A percentile compares a stretch with the other conserved stretches of the same genome.
Evolutionary conservation across 345 rosid genomes (phyloP).

Genomic region (Eucalyptus pauciflora): DNA sequence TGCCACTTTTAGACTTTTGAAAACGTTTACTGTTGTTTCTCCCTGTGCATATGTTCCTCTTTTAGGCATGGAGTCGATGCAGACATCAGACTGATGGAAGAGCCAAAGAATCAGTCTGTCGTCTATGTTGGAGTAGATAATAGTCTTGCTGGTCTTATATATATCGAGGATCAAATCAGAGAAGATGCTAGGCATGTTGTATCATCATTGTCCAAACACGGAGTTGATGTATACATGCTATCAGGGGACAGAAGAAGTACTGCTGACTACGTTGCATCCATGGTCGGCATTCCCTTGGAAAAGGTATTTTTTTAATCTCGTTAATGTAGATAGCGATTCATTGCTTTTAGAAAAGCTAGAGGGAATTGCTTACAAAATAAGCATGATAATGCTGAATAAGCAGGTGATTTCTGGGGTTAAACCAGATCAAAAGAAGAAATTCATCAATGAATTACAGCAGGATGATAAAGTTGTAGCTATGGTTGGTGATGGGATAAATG

Average conservation of each 20-base stretch:
- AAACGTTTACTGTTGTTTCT: neutral
- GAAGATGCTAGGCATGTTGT: constrained; percentile 85
- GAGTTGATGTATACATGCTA: constrained; percentile 77
- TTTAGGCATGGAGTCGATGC: constrained; percentile 67
- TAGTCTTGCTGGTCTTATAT: constrained; percentile 67
- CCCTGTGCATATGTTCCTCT: neutral
- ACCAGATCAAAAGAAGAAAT: constrained; percentile 72
- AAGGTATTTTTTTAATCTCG: constrained; percentile 24
- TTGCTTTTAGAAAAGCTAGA: neutral
- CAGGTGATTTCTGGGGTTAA: constrained; percentile 82
- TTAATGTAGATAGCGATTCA: neutral
- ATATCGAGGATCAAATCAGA: constrained; percentile 80
- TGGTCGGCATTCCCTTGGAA: constrained; percentile 77
- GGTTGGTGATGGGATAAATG: constrained; percentile 98
- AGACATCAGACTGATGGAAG: constrained; percentile 31
- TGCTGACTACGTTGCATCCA: constrained; percentile 84
- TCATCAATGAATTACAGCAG: constrained; percentile 62
- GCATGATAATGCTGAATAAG: neutral
- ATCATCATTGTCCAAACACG: constrained; percentile 45
- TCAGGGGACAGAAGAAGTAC: constrained; percentile 85
- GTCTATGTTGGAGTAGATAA: constrained; percentile 78
- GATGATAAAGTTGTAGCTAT: constrained; percentile 71
- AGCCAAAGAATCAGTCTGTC: constrained; percentile 53
- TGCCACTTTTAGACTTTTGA: neutral
- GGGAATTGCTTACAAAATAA: neutral